Conservation (phyloP, 2,329 filamentous ascomycete species). For the Elsinoe perseae region DNA sequence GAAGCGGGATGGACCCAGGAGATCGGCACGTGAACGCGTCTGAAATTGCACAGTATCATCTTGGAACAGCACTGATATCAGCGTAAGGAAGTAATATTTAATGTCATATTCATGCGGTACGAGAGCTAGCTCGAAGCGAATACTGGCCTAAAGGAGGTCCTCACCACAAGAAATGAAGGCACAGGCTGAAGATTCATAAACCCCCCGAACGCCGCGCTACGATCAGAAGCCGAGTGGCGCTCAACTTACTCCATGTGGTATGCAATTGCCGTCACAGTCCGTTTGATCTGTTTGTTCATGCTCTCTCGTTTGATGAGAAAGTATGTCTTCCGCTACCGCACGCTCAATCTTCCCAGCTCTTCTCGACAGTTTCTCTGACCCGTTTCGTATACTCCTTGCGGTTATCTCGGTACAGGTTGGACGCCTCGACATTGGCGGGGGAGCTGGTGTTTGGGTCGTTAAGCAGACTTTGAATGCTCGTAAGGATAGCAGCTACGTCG, state of each 20-base stretch:
- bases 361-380: conserved; percentile 93
- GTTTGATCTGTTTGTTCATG: background rate
- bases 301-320: background rate
- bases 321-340: conserved; percentile 11
- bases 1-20: background rate
- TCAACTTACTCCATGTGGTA: background rate
- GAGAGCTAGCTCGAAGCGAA: background rate
- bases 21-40: conserved; percentile 14
- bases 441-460: conserved; percentile 99
- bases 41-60: background rate
- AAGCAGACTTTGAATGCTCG: conserved; percentile 92
- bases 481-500: conserved; percentile 92
- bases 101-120: background rate
- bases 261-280: background rate
- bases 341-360: conserved; percentile 88
- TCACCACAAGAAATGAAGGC: background rate
- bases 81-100: background rate
- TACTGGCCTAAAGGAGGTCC: background rate
- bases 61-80: background rate
- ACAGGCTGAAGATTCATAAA: background rate
- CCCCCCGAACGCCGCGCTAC: conserved; percentile 14
- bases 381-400: conserved; percentile 92
- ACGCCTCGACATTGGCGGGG: conserved; percentile 94
- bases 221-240: background rate
- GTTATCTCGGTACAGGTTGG: conserved; percentile 97